These are phyloP conservation scores for Nyssa sinensis DNA, from an alignment of 148 eudicot species.

Conservation along the genomic window DNA sequence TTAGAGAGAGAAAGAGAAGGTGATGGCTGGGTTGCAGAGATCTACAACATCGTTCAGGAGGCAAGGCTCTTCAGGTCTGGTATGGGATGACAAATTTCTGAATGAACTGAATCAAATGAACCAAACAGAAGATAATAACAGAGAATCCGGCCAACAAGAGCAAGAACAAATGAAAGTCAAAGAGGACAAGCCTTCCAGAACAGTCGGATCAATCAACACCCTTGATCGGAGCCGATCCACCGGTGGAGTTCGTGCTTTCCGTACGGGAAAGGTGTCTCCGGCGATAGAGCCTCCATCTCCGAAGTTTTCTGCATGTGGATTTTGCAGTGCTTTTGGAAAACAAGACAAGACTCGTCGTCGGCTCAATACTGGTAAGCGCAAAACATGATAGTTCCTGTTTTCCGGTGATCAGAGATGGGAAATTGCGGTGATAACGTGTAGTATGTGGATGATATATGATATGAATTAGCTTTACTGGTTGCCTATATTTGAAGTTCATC, in stretches of 20 bases:
- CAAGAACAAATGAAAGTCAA: conserved; percentile 8
- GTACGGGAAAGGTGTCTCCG: conserved; percentile 45
- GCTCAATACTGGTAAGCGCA: conserved; percentile 38
- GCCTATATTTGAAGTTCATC: not conserved
- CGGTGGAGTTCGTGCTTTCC: conserved; percentile 37
- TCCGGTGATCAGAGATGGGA: not conserved
- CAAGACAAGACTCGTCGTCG: conserved; percentile 16
- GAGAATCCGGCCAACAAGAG: not conserved
- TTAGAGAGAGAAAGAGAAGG: conserved; percentile 9
- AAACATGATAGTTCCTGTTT: not conserved
- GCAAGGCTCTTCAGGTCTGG: conserved; percentile 65
- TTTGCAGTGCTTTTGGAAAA: conserved; percentile 42
- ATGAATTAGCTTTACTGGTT: not conserved
- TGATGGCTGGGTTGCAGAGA: conserved; percentile 48
- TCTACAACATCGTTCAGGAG: conserved; percentile 57
- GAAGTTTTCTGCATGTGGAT: conserved; percentile 49
- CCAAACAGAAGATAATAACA: not conserved
- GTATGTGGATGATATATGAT: not conserved
- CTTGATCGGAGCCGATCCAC: conserved; percentile 48
- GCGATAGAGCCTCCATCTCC: conserved; percentile 63
- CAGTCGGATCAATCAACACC: conserved; percentile 20
- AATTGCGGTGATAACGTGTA: not conserved
- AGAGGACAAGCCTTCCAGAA: conserved; percentile 12
- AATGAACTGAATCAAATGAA: conserved; percentile 17
- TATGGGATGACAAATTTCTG: conserved; percentile 51